Base-by-base conservation (phyloP, 1,139 yeast species). In the Yueomyces sp. region DNA sequence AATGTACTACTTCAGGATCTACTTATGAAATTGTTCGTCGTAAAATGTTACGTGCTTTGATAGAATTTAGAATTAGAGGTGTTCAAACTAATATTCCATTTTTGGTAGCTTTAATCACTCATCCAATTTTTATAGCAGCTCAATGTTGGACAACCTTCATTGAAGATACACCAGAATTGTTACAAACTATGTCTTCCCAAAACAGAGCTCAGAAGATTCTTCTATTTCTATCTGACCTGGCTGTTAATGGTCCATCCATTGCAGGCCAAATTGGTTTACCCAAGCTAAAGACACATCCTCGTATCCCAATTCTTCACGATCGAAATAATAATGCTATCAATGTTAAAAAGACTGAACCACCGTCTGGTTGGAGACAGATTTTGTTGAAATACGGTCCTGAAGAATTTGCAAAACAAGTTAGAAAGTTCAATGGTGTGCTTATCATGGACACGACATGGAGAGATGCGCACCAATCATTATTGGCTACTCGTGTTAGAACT, bases 391-490 rank as follows among this genome's bases (percentile, higher is more conserved):
- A 82, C 54, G 98, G 98, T 41, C 95, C 98, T 37, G 93, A 74
- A 43, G 83, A 70, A 27, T 91, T 91, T 63, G 95, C 96, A 52
- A 73, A 79, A 66, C 81, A 85, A 57, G 94, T 93, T 48, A 79
- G 97, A 64, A 64, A 69, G 30, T 81, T 79, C 66, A 70, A 85
- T 44, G 98, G 98, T 57, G 81, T 95, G 51, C 72, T 91, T 63
- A 68, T 91, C 55, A 93, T 93, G 83, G 99, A 91, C 64, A 91
- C 99, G 43, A 91, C 99, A 12, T 91, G 99, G 99, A 85, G 99
- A 78, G 99, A 91, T 67, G 98, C 98, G 36, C 98, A 93, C 67
- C 99, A 91, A 72, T 87, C 97, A n/a, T 69, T 91, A 54, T 73
- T 91, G 56, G 99, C 99, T 6, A 93, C 98, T 38, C 82, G 98